Evolutionary conservation across 2,329 filamentous ascomycete species (phyloP).

Genomic region (Aureobasidium sp.): DNA sequence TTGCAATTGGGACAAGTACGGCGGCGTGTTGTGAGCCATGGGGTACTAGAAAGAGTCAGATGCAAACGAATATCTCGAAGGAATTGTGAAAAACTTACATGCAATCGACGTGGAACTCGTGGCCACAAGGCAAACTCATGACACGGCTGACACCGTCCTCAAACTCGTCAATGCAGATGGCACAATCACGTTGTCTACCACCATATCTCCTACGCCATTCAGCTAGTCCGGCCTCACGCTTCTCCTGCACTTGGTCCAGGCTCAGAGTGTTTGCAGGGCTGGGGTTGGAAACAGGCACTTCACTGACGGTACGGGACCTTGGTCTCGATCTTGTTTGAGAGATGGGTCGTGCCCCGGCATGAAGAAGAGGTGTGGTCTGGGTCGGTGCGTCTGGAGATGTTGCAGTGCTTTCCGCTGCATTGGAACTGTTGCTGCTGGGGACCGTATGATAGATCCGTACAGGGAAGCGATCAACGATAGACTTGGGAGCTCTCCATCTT

Average conservation of each 20-base stretch:
- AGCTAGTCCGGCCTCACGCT: constrained; percentile 43
- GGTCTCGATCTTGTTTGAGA: constrained; percentile 46
- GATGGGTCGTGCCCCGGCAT: constrained; percentile 37
- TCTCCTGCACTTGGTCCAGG: constrained; percentile 43
- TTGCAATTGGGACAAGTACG: constrained; percentile 99
- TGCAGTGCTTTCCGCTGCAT: constrained; percentile 35
- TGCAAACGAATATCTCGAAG: background rate
- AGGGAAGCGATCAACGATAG: constrained; percentile 86
- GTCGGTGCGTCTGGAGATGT: constrained; percentile 14
- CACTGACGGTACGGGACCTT: constrained; percentile 59
- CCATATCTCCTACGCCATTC: constrained; percentile 54
- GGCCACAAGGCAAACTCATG: constrained; percentile 94
- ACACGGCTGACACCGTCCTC: constrained; percentile 88
- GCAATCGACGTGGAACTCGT: constrained; percentile 97
- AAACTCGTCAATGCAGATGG: constrained; percentile 95
- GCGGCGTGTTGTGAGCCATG: constrained; percentile 90
- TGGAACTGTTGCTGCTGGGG: constrained; percentile 51
- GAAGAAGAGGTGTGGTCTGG: constrained; percentile 71
- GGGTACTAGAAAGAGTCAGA: constrained; percentile 55
- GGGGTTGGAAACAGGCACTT: constrained; percentile 36
- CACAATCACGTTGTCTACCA: constrained; percentile 73
- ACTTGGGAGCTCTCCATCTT: constrained; percentile 95
- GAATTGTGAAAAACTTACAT: constrained; percentile 64
- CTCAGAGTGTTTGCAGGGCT: constrained; percentile 23
- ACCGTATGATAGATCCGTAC: constrained; percentile 94